Evolutionary conservation across 176 grass and related monocot genomes (phyloP), one percentile per base, ranked within the genome.

Genomic region (Coix lacrymajobi): DNA sequence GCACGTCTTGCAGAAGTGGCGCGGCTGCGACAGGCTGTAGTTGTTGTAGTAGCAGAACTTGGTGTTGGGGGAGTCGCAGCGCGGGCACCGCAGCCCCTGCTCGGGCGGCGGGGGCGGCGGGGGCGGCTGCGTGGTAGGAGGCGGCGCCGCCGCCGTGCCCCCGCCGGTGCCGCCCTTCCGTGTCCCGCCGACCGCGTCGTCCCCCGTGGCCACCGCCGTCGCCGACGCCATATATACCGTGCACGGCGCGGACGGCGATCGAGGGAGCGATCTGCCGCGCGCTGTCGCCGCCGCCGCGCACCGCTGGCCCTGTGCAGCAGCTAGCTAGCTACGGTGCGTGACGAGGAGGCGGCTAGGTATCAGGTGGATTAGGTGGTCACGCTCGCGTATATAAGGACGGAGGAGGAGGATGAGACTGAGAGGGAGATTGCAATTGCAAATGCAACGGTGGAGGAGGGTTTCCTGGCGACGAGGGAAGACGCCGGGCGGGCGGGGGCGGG

Each of bases 41-140:
- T 99, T 99, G 83, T 99, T 99, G 80, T 99, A 99, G 89, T 99
- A 99, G 89, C 96, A 99, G 81, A 99, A 99, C 56, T 99, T 99
- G 83, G 96, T 99, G 83, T 99, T 96, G 52, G 89, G 89, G 8
- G 96, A 99, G 89, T 96, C 89, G 77, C 96, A 99, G 44, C 96
- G 92, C 5, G 93, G 96, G 93, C 96, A 99, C 71, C 92, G 70
- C 16, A 91, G 75, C 11, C 76, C 88, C 65, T 90, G 88, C 66
- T 95, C 96, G 0, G 81, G 77, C 38, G 86, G 82, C n/a, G 81
- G 77, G 32, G 86, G 82, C n/a, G 76, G 90, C 46, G 83, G 78
- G 6, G 72, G 85, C 0, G 26, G 45, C 51, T 60, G 31, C 3
- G 22, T 14, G 16, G 62, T 1, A 0, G 78, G 60, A 20, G 46